A percentile compares a stretch with the other conserved stretches of the same genome.
phyloP scores from a whole-genome alignment of 2,329 filamentous ascomycete genomes.

The Leptodontidium sp. region DNA sequence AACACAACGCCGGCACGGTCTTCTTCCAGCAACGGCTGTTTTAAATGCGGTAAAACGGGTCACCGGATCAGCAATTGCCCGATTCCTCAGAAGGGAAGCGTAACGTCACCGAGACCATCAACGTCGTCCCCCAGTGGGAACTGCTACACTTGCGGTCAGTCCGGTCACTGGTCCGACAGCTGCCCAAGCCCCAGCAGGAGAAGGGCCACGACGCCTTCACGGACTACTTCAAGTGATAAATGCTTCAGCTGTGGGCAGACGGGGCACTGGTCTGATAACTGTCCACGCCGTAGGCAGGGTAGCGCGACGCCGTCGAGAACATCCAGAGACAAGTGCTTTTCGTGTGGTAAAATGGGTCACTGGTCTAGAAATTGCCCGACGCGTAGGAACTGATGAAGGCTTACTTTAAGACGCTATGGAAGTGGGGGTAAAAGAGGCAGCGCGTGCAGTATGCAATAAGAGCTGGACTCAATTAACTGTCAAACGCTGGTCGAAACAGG shows the following conservation, averaged over 20 bases:
- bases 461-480: background rate
- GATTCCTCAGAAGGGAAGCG: background rate
- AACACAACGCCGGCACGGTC: conserved; percentile 17
- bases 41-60: background rate
- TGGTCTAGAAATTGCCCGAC: conserved; percentile 2
- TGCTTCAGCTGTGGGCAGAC: background rate
- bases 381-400: background rate
- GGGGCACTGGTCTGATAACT: background rate
- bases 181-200: background rate
- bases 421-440: background rate
- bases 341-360: background rate
- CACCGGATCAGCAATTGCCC: background rate
- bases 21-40: background rate
- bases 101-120: background rate
- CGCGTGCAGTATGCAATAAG: background rate
- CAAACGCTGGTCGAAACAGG: background rate
- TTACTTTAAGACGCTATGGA: background rate
- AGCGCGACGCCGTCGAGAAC: background rate
- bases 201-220: background rate
- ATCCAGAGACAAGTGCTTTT: background rate
- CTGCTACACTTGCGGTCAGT: background rate
- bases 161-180: background rate
- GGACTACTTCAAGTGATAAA: background rate
- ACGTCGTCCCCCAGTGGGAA: background rate
- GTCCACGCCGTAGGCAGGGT: background rate